Evolutionary conservation across 805 yeast species (phyloP).

Genomic region (Yarrowia bubula): DNA sequence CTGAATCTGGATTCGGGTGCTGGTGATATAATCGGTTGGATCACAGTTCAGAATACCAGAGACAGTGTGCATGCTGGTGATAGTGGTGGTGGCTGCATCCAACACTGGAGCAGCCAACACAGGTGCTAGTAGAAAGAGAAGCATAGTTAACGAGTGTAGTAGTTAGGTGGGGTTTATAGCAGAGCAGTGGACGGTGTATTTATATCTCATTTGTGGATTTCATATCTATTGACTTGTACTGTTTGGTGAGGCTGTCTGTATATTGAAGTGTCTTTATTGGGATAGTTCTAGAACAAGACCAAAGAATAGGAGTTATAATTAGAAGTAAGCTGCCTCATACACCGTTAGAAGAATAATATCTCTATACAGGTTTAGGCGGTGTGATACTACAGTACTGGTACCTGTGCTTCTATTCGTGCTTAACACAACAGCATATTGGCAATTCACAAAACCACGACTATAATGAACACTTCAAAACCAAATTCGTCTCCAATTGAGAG

Average conservation of each 20-base stretch:
- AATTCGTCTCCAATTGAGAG: too few relatives aligned
- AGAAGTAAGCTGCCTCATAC: too few relatives aligned
- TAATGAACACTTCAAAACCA: too few relatives aligned
- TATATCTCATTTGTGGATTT: background rate
- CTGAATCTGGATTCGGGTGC: background rate
- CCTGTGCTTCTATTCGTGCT: too few relatives aligned
- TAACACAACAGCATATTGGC: too few relatives aligned
- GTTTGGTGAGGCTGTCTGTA: background rate
- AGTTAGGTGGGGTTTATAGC: background rate
- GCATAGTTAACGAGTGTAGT: background rate
- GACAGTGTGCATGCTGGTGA: background rate
- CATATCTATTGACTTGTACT: background rate
- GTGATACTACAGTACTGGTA: too few relatives aligned
- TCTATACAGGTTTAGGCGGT: too few relatives aligned
- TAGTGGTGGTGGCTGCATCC: background rate
- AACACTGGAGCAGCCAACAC: background rate
- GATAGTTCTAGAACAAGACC: too few relatives aligned
- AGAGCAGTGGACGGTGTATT: background rate
- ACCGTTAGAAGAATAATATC: too few relatives aligned
- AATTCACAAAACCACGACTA: too few relatives aligned
- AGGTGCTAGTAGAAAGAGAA: background rate
- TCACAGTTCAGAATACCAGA: background rate
- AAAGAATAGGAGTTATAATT: too few relatives aligned
- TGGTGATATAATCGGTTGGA: background rate
- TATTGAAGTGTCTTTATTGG: too few relatives aligned